Conservation (phyloP, 352 stramenopile genomes). For the Blastocystis sp. region DNA sequence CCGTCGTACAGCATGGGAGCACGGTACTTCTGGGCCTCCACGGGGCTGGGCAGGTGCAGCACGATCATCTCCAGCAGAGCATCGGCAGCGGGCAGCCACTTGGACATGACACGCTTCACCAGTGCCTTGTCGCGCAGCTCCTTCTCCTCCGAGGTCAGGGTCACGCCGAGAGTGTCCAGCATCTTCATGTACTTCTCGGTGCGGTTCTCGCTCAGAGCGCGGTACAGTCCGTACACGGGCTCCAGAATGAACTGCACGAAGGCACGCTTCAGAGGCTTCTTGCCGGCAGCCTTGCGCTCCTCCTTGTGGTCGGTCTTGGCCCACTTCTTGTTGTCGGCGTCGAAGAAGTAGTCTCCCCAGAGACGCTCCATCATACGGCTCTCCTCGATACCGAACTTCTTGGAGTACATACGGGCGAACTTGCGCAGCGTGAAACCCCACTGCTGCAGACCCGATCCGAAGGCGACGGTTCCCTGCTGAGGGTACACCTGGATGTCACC, state of each 20-base stretch:
- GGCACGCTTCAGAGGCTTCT: conserved; percentile 81
- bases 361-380: conserved; percentile 98
- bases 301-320: conserved; percentile 81
- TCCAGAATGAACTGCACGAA: conserved; percentile 99
- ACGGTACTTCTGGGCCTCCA: conserved; percentile 89
- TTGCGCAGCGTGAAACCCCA: conserved; percentile 99
- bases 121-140: conserved; percentile 87
- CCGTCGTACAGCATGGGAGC: conserved; percentile 94
- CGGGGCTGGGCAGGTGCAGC: conserved; percentile 89
- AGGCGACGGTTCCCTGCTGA: conserved; percentile 90
- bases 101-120: conserved; percentile 95
- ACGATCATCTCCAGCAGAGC: conserved; percentile 99
- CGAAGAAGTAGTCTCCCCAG: conserved; percentile 94
- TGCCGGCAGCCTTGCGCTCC: conserved; percentile 59
- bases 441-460: conserved; percentile 95
- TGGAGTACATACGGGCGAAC: conserved; percentile 91
- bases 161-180: conserved; percentile 84
- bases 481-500: conserved; percentile 91
- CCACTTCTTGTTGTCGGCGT: conserved; percentile 86
- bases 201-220: conserved; percentile 90
- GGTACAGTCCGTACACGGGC: conserved; percentile 96
- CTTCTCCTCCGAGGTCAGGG: conserved; percentile 86
- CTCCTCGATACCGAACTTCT: conserved; percentile 94
- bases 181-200: conserved; percentile 93
- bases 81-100: conserved; percentile 93